These are phyloP conservation scores for Cadophora luteo-olivacea DNA, from an alignment of 2,329 filamentous ascomycete genomes.

Conservation along the genomic window DNA sequence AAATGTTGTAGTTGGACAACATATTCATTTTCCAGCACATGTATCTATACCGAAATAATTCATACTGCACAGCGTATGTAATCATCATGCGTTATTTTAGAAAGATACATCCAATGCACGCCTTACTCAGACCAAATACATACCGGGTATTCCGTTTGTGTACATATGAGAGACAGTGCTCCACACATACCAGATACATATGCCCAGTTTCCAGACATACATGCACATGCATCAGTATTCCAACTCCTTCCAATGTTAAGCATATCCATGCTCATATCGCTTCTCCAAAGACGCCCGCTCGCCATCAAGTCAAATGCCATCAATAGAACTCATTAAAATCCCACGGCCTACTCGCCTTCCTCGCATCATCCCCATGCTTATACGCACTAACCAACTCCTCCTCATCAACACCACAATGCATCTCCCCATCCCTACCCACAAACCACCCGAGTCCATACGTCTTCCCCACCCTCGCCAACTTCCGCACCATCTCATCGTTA, in stretches of 20 bases:
- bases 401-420: constrained; percentile 79
- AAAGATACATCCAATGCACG: background rate
- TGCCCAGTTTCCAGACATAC: background rate
- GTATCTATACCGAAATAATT: background rate
- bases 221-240: background rate
- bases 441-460: constrained; percentile 83
- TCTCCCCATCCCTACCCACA: constrained; percentile 71
- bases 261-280: background rate
- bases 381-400: constrained; percentile 73
- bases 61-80: background rate
- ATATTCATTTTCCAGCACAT: background rate
- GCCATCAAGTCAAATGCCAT: too few relatives aligned
- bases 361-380: constrained; percentile 55
- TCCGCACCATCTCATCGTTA: constrained; percentile 65
- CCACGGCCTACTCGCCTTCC: constrained; percentile 43
- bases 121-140: background rate
- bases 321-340: constrained; percentile 42
- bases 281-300: too few relatives aligned
- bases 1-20: too few relatives aligned
- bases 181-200: too few relatives aligned
- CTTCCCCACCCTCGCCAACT: constrained; percentile 65
- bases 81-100: background rate
- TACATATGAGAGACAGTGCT: too few relatives aligned
- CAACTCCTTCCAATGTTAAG: background rate
- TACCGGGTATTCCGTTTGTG: background rate